A percentile compares a stretch with the other conserved stretches of the same genome.
These are phyloP conservation scores for Malassezia sympodialis DNA, from an alignment of 1,284 basidiomycete genomes.

Conservation along the genomic window DNA sequence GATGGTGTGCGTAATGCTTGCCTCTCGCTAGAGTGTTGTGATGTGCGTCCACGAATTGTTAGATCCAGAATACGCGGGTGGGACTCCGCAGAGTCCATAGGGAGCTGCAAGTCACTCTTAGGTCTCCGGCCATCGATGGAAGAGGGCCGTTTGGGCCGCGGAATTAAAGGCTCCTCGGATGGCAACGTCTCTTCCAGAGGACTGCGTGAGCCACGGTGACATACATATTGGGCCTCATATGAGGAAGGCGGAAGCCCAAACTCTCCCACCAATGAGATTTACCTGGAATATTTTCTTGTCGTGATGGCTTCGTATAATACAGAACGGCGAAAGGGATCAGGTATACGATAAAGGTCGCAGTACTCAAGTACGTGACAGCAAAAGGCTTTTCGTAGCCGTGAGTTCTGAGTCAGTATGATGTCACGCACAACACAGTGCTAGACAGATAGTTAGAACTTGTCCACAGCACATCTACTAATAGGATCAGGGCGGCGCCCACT, in stretches of 20 bases:
- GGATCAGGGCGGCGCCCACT: constrained; percentile 62
- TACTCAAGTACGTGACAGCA: constrained; percentile 69
- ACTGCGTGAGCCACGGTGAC: neutral
- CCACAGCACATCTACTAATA: constrained; percentile 75
- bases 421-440: constrained; percentile 26
- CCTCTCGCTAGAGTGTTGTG: neutral
- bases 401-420: constrained; percentile 19
- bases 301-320: constrained; percentile 4
- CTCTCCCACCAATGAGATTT: constrained; percentile 27
- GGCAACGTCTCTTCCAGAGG: neutral
- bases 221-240: neutral
- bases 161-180: too few relatives aligned
- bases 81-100: neutral
- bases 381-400: constrained; percentile 47
- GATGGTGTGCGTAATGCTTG: neutral
- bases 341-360: constrained; percentile 78
- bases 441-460: constrained; percentile 50
- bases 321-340: constrained; percentile 59
- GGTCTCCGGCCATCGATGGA: constrained; percentile 43
- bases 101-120: constrained; percentile 17
- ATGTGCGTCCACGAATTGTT: neutral
- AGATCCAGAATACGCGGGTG: neutral
- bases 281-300: constrained; percentile 12
- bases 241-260: constrained; percentile 33
- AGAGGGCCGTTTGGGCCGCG: constrained; percentile 22